These are phyloP conservation scores for Catenaria anguillulae DNA, from an alignment of 371 early-diverging fungal genomes.

Conservation along the genomic window DNA sequence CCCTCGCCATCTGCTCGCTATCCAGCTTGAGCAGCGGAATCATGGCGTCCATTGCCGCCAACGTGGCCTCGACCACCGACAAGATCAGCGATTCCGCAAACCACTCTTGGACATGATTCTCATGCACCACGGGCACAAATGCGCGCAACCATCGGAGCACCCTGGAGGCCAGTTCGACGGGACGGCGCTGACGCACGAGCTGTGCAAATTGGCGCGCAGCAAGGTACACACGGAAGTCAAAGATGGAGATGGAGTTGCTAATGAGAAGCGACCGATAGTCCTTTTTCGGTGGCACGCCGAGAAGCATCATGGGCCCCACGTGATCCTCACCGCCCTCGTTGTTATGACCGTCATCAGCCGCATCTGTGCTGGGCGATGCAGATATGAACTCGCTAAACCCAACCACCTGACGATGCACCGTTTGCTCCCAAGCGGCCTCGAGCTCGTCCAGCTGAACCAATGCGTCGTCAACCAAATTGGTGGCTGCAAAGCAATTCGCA, in stretches of 20 bases:
- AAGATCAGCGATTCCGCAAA: neutral
- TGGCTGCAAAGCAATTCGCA: constrained; percentile 68
- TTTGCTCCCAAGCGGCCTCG: constrained; percentile 77
- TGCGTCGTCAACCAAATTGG: constrained; percentile 74
- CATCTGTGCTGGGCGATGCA: too few species aligned
- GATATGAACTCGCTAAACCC: constrained; percentile 88
- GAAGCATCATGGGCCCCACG: constrained; percentile 50
- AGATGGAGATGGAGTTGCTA: constrained; percentile 77
- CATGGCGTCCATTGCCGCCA: constrained; percentile 7
- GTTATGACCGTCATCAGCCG: too few species aligned
- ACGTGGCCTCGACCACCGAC: neutral
- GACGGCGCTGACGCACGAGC: constrained; percentile 46
- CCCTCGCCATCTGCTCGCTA: constrained; percentile 59
- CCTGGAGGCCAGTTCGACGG: constrained; percentile 49
- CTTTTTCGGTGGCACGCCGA: constrained; percentile 40
- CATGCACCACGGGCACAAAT: constrained; percentile 50
- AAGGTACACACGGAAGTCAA: constrained; percentile 86
- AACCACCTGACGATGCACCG: constrained; percentile 51
- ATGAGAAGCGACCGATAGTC: constrained; percentile 73
- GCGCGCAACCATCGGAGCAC: constrained; percentile 55
- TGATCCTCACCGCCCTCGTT: constrained; percentile 64
- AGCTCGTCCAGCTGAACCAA: constrained; percentile 86
- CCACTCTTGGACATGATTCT: constrained; percentile 14
- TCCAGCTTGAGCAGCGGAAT: constrained; percentile 24
- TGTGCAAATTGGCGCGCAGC: constrained; percentile 75